Evolutionary conservation across 2,329 filamentous ascomycete genomes (phyloP), one percentile per base, ranked within the genome.

Genomic region (Aureobasidium melanogenum): DNA sequence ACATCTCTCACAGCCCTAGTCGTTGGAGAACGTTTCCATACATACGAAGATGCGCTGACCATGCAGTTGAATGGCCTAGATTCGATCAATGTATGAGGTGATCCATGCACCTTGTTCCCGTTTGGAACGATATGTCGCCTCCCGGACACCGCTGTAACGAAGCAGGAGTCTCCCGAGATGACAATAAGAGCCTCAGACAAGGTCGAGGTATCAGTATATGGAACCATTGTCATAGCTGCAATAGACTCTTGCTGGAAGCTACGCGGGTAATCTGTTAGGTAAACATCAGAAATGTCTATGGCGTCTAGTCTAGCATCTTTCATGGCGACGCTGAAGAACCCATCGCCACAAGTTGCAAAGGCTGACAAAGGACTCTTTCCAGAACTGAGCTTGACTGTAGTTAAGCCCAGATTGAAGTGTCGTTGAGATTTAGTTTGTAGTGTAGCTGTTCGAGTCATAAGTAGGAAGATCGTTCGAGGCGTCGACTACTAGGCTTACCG

Each of bases 121-220:
- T 75, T 72, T 10, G 76, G 74, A 32, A 80, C 71, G 41, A 72
- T 69, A 63, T 73, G 76, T 48, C 71, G 65, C 36, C 74, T 71
- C 41, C 70, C 70, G 52, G 79, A 76, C 34, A 83, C 64, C 41
- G 75, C 76, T 28, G 79, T 78, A 54, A 79, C 76, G 14, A 80
- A 70, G 62, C 82, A 72, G 28, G 77, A 73, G 12, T 75, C 73
- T 38, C 28, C 38, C n/a, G 56, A 48, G 17, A 59, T 15, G 10
- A 50, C 24, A 9, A 59, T 2, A 22, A 59, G 44, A 2, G 56
- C 56, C 2, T 39, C 24, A 3, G 56, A 48, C 7, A 59, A 12
- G 34, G 22, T 15, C 5, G 56, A 59, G 22, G 24, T 30, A 9
- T 59, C 56, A 39, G 12, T 3, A 24, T 59, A 38, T 10, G 59